phyloP scores from a whole-genome alignment of 257 asterid genomes.

The Ocimum tenuiflorum region DNA sequence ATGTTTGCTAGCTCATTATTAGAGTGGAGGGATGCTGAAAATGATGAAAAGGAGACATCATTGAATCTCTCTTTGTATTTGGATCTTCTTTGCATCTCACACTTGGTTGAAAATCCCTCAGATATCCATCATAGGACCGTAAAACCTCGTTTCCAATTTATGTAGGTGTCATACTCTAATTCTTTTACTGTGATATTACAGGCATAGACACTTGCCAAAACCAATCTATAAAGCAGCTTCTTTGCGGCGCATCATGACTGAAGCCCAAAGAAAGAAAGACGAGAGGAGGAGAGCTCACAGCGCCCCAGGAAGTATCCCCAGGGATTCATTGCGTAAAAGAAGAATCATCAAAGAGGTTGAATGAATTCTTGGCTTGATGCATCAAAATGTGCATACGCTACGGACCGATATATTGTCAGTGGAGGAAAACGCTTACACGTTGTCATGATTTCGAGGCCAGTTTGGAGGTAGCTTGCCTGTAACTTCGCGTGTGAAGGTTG shows the following conservation, averaged over 20 bases:
- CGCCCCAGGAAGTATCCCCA: conserved; percentile 70
- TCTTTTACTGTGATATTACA: conserved; percentile 27
- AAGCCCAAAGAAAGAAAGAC: conserved; percentile 59
- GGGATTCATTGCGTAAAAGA: conserved; percentile 42
- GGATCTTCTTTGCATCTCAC: not conserved
- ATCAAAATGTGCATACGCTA: not conserved
- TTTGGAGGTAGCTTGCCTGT: too few relatives aligned
- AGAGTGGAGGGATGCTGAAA: not conserved
- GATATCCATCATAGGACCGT: not conserved
- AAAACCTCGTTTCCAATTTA: not conserved
- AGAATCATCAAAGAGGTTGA: conserved; percentile 71
- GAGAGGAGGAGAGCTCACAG: conserved; percentile 87
- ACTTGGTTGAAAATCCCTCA: not conserved
- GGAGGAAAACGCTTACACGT: not conserved
- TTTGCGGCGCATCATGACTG: conserved; percentile 50
- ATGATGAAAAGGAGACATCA: not conserved
- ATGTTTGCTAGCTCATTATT: not conserved
- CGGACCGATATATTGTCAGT: not conserved
- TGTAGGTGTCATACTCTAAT: not conserved
- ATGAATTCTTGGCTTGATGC: conserved; percentile 24
- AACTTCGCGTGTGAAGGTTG: not conserved
- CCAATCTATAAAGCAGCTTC: conserved; percentile 69
- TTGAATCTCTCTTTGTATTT: not conserved
- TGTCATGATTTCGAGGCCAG: too few relatives aligned
- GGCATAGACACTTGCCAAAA: conserved; percentile 89